These are phyloP conservation scores for Lomentospora prolificans DNA, from an alignment of 2,329 filamentous ascomycete species.

Conservation along the genomic window DNA sequence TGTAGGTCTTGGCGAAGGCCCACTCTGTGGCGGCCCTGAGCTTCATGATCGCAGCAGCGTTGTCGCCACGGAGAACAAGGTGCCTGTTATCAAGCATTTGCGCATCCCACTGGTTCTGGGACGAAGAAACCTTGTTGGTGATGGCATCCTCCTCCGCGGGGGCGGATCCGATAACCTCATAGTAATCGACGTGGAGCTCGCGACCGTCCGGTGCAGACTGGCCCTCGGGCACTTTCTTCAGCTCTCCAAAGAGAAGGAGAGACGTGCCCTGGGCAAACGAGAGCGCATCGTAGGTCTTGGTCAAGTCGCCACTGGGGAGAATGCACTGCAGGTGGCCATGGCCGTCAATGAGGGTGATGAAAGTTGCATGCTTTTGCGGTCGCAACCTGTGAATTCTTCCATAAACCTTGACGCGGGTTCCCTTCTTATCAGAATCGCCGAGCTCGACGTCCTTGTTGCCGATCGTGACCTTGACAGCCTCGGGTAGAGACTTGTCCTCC, in stretches of 20 bases:
- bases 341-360: slow-evolving; percentile 78
- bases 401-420: slow-evolving; percentile 67
- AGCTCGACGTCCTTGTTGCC: slow-evolving; percentile 56
- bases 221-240: slow-evolving; percentile 69
- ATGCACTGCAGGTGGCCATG: slow-evolving; percentile 74
- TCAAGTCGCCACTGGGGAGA: slow-evolving; percentile 63
- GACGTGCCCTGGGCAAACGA: slow-evolving; percentile 83
- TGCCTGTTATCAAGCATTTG: slow-evolving; percentile 71
- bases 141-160: slow-evolving; percentile 85
- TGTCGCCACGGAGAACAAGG: slow-evolving; percentile 75
- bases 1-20: slow-evolving; percentile 71
- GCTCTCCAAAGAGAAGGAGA: slow-evolving; percentile 72
- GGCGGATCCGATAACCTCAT: slow-evolving; percentile 66
- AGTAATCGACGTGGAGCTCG: slow-evolving; percentile 87
- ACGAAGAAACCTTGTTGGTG: slow-evolving; percentile 58
- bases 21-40: slow-evolving; percentile 72
- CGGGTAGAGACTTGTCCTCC: slow-evolving; percentile 64
- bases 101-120: slow-evolving; percentile 46
- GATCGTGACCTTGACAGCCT: slow-evolving; percentile 66
- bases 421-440: slow-evolving; percentile 48
- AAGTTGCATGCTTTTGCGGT: slow-evolving; percentile 74
- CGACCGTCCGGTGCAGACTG: slow-evolving; percentile 73
- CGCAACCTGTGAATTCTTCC: slow-evolving; percentile 77
- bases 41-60: slow-evolving; percentile 75
- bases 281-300: slow-evolving; percentile 85